phyloP scores from a whole-genome alignment of 2,329 filamentous ascomycete species.

The Ophiostoma himal-ulmi region DNA sequence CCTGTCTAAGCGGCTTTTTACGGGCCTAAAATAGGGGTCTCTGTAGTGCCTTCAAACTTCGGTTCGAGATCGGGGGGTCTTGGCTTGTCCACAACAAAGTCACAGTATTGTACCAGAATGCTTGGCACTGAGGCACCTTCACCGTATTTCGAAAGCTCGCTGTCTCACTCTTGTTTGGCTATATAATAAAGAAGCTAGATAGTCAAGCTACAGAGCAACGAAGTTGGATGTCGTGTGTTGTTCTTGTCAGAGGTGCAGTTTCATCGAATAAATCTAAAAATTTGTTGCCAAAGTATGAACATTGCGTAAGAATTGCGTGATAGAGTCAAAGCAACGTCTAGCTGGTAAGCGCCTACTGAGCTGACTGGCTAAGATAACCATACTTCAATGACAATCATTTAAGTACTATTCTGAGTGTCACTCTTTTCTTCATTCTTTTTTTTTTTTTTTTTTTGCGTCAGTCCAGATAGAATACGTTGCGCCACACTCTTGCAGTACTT shows the following conservation, averaged over 20 bases:
- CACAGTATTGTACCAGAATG: background rate
- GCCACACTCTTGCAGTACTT: background rate
- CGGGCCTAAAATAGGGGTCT: background rate
- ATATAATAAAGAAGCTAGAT: background rate
- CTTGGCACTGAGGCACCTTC: background rate
- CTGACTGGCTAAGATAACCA: background rate
- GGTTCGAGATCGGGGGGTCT: background rate
- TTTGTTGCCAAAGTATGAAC: background rate
- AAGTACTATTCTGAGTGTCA: background rate
- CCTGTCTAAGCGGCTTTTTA: background rate
- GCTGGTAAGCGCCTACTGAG: no score
- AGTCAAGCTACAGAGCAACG: no score
- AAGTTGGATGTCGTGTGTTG: no score
- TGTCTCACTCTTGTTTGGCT: background rate
- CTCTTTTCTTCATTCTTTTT: background rate
- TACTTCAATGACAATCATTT: background rate
- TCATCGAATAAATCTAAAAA: no score
- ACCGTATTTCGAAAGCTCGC: background rate
- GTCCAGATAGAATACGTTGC: background rate
- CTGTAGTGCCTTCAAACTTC: background rate
- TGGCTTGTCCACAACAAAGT: conserved; percentile 2
- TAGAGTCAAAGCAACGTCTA: background rate
- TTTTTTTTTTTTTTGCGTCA: no score
- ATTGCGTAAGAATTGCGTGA: background rate
- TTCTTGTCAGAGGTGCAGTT: no score